Conservation (phyloP, 1,139 yeast genomes). For the Pneumocystis canis region DNA sequence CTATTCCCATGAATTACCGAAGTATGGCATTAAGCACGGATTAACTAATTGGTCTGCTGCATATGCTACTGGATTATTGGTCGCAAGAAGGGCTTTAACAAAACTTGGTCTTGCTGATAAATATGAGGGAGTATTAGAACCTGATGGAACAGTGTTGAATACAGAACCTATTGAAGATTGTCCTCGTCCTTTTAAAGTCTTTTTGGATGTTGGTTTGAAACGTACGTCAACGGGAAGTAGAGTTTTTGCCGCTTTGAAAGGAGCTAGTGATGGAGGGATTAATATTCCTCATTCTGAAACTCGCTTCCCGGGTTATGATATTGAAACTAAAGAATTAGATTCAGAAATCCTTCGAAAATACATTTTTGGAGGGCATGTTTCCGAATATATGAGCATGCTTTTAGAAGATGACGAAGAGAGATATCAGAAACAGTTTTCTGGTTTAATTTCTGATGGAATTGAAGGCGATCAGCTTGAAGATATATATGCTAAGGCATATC, state of each 20-base stretch:
- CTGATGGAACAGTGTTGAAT: conserved; percentile 95
- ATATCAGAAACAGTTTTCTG: conserved; percentile 89
- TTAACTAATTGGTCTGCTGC: conserved; percentile 99
- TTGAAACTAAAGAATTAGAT: conserved; percentile 95
- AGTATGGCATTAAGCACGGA: conserved; percentile 96
- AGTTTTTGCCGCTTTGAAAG: conserved; percentile 98
- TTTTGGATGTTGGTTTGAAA: conserved; percentile 98
- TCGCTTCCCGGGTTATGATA: conserved; percentile 99
- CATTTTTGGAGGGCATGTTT: conserved; percentile 99
- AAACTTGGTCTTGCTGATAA: conserved; percentile 98
- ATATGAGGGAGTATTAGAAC: conserved; percentile 97
- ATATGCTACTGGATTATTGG: conserved; percentile 95
- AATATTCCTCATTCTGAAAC: conserved; percentile 98
- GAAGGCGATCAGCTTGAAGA: conserved; percentile 97
- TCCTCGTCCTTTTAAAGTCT: conserved; percentile 99
- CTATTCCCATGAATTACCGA: conserved; percentile 97
- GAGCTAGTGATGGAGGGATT: conserved; percentile 99
- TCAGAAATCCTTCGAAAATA: conserved; percentile 95
- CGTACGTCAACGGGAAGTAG: conserved; percentile 99
- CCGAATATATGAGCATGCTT: conserved; percentile 99
- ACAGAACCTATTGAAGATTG: conserved; percentile 93
- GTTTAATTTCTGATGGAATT: conserved; percentile 91
- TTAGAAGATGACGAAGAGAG: conserved; percentile 99
- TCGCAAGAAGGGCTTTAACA: conserved; percentile 98
- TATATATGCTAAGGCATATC: conserved; percentile 79